A percentile compares a stretch with the other conserved stretches of the same genome.
phyloP scores from a whole-genome alignment of 306 rosid species.

The Gleditsia sinensis region DNA sequence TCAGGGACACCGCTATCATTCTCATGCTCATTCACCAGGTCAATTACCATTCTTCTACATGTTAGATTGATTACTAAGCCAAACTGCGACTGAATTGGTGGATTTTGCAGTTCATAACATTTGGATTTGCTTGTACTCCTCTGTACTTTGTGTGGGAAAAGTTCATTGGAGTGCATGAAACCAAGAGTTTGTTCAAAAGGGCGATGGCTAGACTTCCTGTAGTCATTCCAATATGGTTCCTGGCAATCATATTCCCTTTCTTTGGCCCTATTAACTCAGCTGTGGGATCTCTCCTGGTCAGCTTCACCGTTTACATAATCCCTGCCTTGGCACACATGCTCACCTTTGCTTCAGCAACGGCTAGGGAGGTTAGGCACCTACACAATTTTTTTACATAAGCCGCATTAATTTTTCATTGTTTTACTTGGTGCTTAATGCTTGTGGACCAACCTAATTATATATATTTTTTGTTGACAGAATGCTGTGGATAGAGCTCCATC shows the following conservation, averaged over 20 bases:
- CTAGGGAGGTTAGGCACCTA: constrained; percentile 70
- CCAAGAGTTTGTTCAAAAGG: constrained; percentile 81
- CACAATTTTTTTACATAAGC: too few relatives aligned
- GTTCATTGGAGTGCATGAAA: constrained; percentile 76
- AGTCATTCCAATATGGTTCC: constrained; percentile 95
- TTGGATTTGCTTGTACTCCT: constrained; percentile 99
- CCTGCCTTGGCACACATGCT: constrained; percentile 97
- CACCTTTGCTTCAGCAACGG: constrained; percentile 75
- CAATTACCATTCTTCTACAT: background rate
- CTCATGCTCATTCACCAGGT: constrained; percentile 99
- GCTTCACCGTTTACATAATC: constrained; percentile 98
- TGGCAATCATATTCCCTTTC: constrained; percentile 94
- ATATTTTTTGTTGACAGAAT: constrained; percentile 54
- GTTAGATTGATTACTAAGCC: background rate
- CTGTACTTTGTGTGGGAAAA: constrained; percentile 99
- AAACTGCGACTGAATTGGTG: background rate
- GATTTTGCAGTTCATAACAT: constrained; percentile 80
- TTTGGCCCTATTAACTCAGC: constrained; percentile 97
- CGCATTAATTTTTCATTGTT: too few relatives aligned
- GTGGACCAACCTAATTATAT: too few relatives aligned
- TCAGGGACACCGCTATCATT: constrained; percentile 79
- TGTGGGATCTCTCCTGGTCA: constrained; percentile 95
- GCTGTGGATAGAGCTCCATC: constrained; percentile 94
- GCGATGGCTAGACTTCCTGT: constrained; percentile 88
- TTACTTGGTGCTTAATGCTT: background rate